phyloP scores from a whole-genome alignment of 2,329 filamentous ascomycete genomes.

The Colletotrichum sp. region DNA sequence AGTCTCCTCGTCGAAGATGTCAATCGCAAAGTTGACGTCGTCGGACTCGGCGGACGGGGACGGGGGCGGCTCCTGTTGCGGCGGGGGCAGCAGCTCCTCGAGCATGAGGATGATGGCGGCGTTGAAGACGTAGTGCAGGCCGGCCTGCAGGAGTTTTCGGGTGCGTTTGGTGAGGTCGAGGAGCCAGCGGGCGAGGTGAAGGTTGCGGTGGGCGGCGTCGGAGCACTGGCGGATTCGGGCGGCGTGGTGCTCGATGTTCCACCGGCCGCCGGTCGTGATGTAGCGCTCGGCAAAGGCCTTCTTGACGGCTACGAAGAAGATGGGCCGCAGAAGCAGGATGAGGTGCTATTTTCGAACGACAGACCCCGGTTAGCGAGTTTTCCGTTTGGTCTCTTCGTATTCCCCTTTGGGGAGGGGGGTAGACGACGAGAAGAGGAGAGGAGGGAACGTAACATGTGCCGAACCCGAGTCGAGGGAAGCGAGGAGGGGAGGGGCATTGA shows the following conservation, averaged over 20 bases:
- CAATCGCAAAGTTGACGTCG: constrained; percentile 45
- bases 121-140: constrained; percentile 56
- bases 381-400: background rate
- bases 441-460: background rate
- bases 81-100: constrained; percentile 44
- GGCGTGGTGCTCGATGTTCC: constrained; percentile 31
- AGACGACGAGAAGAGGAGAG: background rate
- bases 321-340: constrained; percentile 53
- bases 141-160: constrained; percentile 47
- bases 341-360: constrained; percentile 39
- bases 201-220: constrained; percentile 50
- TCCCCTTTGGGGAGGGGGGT: background rate
- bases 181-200: constrained; percentile 47
- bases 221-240: constrained; percentile 43
- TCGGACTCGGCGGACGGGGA: constrained; percentile 28
- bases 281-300: constrained; percentile 48
- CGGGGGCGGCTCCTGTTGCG: constrained; percentile 23
- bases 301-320: constrained; percentile 53
- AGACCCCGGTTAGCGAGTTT: background rate
- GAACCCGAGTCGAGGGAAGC: constrained; percentile 16
- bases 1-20: constrained; percentile 45
- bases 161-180: constrained; percentile 36
- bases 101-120: constrained; percentile 54
- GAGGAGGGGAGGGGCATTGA: constrained; percentile 26
- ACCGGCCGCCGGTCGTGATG: constrained; percentile 28